Evolutionary conservation across 2,329 filamentous ascomycete genomes (phyloP), one percentile per base, ranked within the genome.

Genomic region (Akanthomyces uredinophilus): DNA sequence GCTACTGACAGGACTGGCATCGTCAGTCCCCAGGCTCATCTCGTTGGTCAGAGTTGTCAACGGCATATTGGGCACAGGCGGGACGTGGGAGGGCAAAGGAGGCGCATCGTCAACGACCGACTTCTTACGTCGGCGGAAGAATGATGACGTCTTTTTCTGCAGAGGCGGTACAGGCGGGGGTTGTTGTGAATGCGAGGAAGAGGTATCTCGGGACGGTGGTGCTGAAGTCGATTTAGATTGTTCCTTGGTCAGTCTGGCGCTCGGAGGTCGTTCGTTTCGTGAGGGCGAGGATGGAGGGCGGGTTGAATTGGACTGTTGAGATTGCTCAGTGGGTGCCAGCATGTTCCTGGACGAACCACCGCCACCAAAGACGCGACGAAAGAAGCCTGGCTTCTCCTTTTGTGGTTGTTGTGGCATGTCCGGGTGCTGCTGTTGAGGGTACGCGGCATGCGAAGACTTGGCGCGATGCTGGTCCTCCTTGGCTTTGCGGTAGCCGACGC

Each of bases 91-190:
- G 63, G 83, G 83, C 35, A 87, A 74, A 10, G 88, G 86, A 39
- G 89, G 86, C 44, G 82, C 82, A 24, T 85, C 81, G 65, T 96
- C 92, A 16, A 86, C 84, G 39, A 92, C 76, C 5, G 93, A 96
- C 82, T 94, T 96, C 83, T 98, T 98, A 65, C 93, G 85, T 64
- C 95, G 84, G 65, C 95, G 85, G 78, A 98, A 98, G 77, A 99
- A 98, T 0, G 92, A 94, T 1, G 94, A 96, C 4, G 91, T 86
- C 74, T 97, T 97, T 79, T 97, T 97, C 69, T 91, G 90, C 57
- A 97, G 78, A 22, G 78, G 76, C 20, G 59, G 59, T 22, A 61
- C 59, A 6, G 51, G 57, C 62, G 81, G 79, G 18, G 79, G 73
- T 60, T 77, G 78, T 55, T 80, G 77, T 39, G 81, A 81, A 60